These are phyloP conservation scores for Arthrobotrys entomopaga DNA, from an alignment of 2,329 filamentous ascomycete genomes.

Conservation along the genomic window DNA sequence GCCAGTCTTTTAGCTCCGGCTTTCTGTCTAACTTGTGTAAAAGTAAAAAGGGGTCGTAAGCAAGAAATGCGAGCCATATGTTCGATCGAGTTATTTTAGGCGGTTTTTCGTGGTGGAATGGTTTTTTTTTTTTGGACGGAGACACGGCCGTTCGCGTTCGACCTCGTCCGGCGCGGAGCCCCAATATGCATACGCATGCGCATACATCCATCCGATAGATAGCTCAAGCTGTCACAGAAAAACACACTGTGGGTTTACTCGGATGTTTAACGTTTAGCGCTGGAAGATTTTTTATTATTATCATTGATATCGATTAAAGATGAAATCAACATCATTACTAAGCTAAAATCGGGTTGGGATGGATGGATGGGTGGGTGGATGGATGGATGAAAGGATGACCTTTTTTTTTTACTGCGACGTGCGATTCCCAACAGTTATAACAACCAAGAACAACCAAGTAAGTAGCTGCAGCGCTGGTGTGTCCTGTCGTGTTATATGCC, in stretches of 20 bases:
- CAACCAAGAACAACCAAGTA: too few species aligned
- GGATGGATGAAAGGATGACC: conserved; percentile 4
- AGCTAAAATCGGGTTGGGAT: conserved; percentile 29
- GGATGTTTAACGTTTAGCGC: conserved; percentile 1
- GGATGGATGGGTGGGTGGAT: conserved; percentile 17
- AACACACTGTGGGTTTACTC: background rate
- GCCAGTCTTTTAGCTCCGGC: too few species aligned
- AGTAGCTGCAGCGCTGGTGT: too few species aligned
- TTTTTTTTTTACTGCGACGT: conserved; percentile 2
- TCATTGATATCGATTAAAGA: too few species aligned
- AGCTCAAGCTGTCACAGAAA: too few species aligned
- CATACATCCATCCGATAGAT: too few species aligned
- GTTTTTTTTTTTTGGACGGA: background rate
- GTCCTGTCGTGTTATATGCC: too few species aligned
- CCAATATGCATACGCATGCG: too few species aligned
- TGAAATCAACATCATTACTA: background rate
- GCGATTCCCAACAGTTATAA: conserved; percentile 51
- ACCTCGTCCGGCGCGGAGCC: background rate
- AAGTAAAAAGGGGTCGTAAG: too few species aligned
- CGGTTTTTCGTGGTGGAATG: too few species aligned
- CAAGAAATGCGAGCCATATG: conserved; percentile 5
- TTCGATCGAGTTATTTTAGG: too few species aligned
- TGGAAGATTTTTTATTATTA: background rate
- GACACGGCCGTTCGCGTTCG: conserved; percentile 14
- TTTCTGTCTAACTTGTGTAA: too few species aligned